Evolutionary conservation across 2,329 filamentous ascomycete genomes (phyloP), one percentile per base, ranked within the genome.

Genomic region (Aspergillus amoenus): DNA sequence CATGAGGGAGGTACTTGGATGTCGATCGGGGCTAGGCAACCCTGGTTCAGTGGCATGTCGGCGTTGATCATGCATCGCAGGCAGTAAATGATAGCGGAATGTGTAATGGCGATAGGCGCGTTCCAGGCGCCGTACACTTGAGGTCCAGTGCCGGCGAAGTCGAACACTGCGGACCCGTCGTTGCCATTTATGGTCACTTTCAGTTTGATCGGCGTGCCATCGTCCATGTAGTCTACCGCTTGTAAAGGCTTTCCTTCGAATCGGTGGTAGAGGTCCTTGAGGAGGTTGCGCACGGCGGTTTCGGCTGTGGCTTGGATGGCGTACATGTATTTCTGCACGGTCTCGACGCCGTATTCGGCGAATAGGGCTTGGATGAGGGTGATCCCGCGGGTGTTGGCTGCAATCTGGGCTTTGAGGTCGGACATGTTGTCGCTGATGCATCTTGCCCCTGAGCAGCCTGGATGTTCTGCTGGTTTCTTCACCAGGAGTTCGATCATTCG

Each of bases 31-130:
- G 84, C 84, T 3, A 94, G 79, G 62, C 91, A 95, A 62, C 91
- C 91, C 74, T 95, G 91, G 76, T 95, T 95, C 4, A 95, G 82
- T 0, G 91, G 91, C 13, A 95, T 93, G 64, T 93, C 89, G 62
- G 90, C 85, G 39, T 84, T 86, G 66, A 95, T 91, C 57, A 96
- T 81, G 66, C 87, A 90, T 45, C 91, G 86, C 12, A 95, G 80
- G 65, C 88, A 91, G 79, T 95, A 95, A 69, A 94, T 93, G 68
- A 94, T 93, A 49, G 90, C 90, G 37, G 84, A 89, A 75, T 90
- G 91, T 0, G 89, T 93, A 47, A 94, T 89, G 3, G 90, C 90
- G 73, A 91, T 84, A 0, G 90, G 90, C 0, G 90, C 90, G 67
- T 94, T 94, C 73, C 88, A 88, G 65, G 92, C 93, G 43, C 81